Evolutionary conservation across 108 stramenopile genomes (phyloP).

Genomic region (Epipyxis sp.): DNA sequence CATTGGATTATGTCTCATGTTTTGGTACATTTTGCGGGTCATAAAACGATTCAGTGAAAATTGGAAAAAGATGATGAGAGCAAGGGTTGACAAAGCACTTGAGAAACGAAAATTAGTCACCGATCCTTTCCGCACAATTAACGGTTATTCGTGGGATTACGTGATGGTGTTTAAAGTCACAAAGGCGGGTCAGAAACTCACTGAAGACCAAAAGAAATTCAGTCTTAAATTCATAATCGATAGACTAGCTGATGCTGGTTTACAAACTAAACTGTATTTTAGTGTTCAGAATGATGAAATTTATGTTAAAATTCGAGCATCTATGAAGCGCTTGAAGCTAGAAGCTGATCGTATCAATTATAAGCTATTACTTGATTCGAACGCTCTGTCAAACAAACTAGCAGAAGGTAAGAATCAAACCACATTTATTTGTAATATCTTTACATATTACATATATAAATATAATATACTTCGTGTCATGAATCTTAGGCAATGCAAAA

Average conservation of each 20-base stretch:
- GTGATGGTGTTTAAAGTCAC: background rate
- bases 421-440: slow-evolving; percentile 6
- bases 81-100: background rate
- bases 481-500: too few relatives aligned
- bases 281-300: slow-evolving; percentile 28
- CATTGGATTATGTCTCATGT: background rate
- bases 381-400: background rate
- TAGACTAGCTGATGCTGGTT: slow-evolving; percentile 7
- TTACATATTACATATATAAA: too few relatives aligned
- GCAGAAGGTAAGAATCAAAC: background rate
- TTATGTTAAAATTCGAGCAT: slow-evolving; percentile 47
- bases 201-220: background rate
- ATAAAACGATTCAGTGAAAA: background rate
- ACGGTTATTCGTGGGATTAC: slow-evolving; percentile 33
- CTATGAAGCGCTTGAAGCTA: slow-evolving; percentile 38
- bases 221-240: background rate
- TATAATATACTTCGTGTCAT: too few relatives aligned
- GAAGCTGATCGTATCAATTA: slow-evolving; percentile 42
- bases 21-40: slow-evolving; percentile 15
- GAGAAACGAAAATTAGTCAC: slow-evolving; percentile 1
- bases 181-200: background rate
- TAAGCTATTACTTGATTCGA: background rate
- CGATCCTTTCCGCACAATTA: slow-evolving; percentile 18
- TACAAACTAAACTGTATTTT: slow-evolving; percentile 26
- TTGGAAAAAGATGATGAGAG: slow-evolving; percentile 28